A percentile compares a stretch with the other conserved stretches of the same genome.
Conservation (phyloP, 345 rosid species). For the Salix udensis region DNA sequence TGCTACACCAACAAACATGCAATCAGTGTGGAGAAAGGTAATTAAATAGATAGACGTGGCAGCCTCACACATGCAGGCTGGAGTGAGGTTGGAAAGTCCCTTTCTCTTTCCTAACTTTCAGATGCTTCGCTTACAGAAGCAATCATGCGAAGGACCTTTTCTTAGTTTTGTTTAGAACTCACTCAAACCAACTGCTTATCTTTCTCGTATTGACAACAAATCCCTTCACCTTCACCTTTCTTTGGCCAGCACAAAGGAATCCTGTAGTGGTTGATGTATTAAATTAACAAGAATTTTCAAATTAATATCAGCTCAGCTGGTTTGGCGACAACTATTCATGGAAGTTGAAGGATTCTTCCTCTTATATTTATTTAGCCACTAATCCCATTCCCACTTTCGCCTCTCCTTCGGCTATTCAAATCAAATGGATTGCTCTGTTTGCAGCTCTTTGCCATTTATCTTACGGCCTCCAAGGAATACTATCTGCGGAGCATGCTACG, state of each 20-base stretch:
- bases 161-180: slow-evolving; percentile 13
- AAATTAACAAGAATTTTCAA: too few species aligned
- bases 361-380: too few species aligned
- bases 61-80: slow-evolving; percentile 43
- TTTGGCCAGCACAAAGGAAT: slow-evolving; percentile 9
- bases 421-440: slow-evolving; percentile 77
- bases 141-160: slow-evolving; percentile 9
- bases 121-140: slow-evolving; percentile 10
- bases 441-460: slow-evolving; percentile 65
- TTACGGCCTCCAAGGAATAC: slow-evolving; percentile 85
- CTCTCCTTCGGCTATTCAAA: background rate
- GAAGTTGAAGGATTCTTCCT: background rate
- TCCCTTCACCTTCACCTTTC: slow-evolving; percentile 1
- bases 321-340: background rate
- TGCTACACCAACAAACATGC: too few species aligned
- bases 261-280: slow-evolving; percentile 1
- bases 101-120: slow-evolving; percentile 52
- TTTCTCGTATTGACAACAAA: slow-evolving; percentile 1
- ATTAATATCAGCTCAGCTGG: too few species aligned
- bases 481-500: slow-evolving; percentile 73
- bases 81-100: slow-evolving; percentile 83
- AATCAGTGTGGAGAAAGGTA: background rate
- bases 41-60: slow-evolving; percentile 29
- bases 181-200: slow-evolving; percentile 38
- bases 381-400: background rate